These are phyloP conservation scores for Dendryphion nanum DNA, from an alignment of 2,329 filamentous ascomycete species.

Conservation along the genomic window DNA sequence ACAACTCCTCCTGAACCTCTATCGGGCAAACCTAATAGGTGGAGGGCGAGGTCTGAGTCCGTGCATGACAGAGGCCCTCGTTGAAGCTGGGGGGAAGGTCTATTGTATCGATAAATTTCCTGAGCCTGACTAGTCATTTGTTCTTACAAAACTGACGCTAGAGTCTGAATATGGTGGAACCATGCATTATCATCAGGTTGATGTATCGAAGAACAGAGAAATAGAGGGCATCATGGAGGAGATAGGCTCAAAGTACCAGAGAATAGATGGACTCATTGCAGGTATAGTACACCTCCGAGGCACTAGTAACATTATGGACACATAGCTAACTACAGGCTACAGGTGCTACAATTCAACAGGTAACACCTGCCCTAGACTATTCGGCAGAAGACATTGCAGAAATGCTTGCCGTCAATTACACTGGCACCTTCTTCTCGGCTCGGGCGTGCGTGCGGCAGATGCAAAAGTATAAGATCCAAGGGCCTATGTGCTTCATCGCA, in stretches of 20 bases:
- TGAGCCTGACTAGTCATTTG: constrained; percentile 59
- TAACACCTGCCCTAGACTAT: constrained; percentile 77
- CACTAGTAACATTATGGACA: not conserved
- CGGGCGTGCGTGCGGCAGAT: constrained; percentile 61
- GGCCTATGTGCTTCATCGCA: constrained; percentile 60
- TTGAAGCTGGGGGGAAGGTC: constrained; percentile 73
- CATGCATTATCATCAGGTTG: constrained; percentile 72
- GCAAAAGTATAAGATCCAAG: constrained; percentile 55
- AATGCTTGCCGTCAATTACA: constrained; percentile 61
- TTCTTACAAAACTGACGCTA: constrained; percentile 60
- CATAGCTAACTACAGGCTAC: not conserved
- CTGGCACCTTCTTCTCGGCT: constrained; percentile 60
- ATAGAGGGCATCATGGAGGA: constrained; percentile 65
- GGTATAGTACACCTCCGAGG: constrained; percentile 13
- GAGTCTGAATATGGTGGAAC: constrained; percentile 59
- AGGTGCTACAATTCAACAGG: constrained; percentile 74
- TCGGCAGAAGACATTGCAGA: constrained; percentile 54
- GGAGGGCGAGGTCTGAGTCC: constrained; percentile 69
- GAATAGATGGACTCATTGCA: constrained; percentile 75
- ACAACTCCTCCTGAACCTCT: no score
- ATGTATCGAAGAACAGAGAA: constrained; percentile 68
- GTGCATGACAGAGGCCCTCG: constrained; percentile 67
- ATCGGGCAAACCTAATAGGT: no score
- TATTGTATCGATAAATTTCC: constrained; percentile 63
- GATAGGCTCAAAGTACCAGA: constrained; percentile 67